phyloP scores from a whole-genome alignment of 2,329 filamentous ascomycete genomes.

The Thermomyces lanuginosus region DNA sequence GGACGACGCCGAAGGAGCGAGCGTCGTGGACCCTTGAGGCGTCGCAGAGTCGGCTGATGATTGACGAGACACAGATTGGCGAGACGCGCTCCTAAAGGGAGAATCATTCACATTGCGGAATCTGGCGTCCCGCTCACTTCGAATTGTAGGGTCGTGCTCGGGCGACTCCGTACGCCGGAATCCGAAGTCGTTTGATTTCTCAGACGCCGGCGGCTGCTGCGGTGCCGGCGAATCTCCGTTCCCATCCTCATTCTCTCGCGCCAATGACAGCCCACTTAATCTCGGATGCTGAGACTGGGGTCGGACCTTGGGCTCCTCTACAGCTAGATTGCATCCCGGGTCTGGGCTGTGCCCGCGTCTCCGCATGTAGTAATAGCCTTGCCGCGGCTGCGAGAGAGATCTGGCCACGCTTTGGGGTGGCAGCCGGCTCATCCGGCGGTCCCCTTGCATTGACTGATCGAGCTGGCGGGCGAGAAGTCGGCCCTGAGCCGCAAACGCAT shows the following conservation, averaged over 20 bases:
- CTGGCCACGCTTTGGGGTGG: slow-evolving; percentile 70
- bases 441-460: slow-evolving; percentile 57
- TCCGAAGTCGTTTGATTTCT: slow-evolving; percentile 19
- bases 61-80: slow-evolving; percentile 14
- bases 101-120: slow-evolving; percentile 6
- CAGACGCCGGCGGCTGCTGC: slow-evolving; percentile 13
- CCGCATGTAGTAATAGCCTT: slow-evolving; percentile 57
- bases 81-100: background rate
- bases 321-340: slow-evolving; percentile 19
- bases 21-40: slow-evolving; percentile 24
- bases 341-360: slow-evolving; percentile 22
- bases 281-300: slow-evolving; percentile 61
- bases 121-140: slow-evolving; percentile 8
- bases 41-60: slow-evolving; percentile 23
- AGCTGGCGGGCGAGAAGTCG: slow-evolving; percentile 74
- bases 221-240: slow-evolving; percentile 15
- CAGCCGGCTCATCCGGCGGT: slow-evolving; percentile 67
- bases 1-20: slow-evolving; percentile 32
- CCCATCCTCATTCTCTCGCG: slow-evolving; percentile 8
- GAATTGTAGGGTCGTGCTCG: slow-evolving; percentile 10
- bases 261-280: slow-evolving; percentile 44
- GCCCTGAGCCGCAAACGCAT: slow-evolving; percentile 87
- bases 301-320: slow-evolving; percentile 34
- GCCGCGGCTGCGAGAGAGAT: slow-evolving; percentile 60
- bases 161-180: slow-evolving; percentile 19